Base-by-base conservation (phyloP, 306 rosid genomes). In the Medicago lupulina region DNA sequence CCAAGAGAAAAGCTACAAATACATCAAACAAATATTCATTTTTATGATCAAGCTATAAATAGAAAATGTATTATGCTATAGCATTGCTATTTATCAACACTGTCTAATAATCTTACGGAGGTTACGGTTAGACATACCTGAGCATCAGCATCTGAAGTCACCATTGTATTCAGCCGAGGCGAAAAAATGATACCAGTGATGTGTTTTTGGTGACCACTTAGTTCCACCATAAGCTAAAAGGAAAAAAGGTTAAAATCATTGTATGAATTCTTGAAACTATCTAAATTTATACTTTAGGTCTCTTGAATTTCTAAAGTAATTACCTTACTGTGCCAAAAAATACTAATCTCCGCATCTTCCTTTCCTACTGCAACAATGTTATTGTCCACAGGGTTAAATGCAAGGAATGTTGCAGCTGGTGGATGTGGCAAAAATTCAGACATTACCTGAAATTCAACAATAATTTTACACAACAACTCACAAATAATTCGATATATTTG, bases 181-280 rank as follows among this genome's bases (percentile, higher is more conserved):
- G 96, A 92, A 76, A 92, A 92, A 16, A 88, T 88, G 67, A 90
- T 85, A 77, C 93, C 90, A 65, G 90, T 80, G 25, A 92, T 83
- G 73, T 83, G 79, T 85, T 83, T 92, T 74, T 73, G 84, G 82
- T 92, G 96, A 80, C 89, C 91, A 76, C 86, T 85, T 86, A 92
- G 80, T 74, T 62, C 87, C 28, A 83, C 74, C 77, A 83, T 77
- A 3, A 81, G 88, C 96, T 92, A 23, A 76, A 76, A 78, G 10
- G 59, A 8, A 69, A 16, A 74, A 28, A 38, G 34, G 81, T 75
- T 53, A 25, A 41, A 41, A 31, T 70, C 57, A 79, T 3, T 70
- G 70, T 36, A 25, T 53, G 40, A 2, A 34, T 53, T 62, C 28
- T 21, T 57, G 50, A 78, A 73, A 66, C 9, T 21, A 74, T 67